Evolutionary conservation across 768 basidiomycete genomes (phyloP).

Genomic region (Mycena haematopus): DNA sequence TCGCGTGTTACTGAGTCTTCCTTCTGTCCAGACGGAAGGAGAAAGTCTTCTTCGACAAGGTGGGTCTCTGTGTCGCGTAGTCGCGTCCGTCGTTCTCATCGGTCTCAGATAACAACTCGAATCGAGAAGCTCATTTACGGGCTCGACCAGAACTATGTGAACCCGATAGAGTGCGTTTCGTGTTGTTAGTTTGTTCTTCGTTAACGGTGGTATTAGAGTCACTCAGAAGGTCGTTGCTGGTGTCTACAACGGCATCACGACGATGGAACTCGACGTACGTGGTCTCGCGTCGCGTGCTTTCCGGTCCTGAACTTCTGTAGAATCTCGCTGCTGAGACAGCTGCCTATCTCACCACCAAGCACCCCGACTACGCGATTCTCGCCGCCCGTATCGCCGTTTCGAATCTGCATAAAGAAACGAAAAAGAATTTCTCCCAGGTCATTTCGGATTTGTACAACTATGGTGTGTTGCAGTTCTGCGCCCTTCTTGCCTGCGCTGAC

Average conservation of each 20-base stretch:
- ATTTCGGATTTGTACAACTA: constrained; percentile 91
- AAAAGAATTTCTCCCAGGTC: constrained; percentile 94
- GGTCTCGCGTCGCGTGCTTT: not conserved
- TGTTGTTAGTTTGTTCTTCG: not conserved
- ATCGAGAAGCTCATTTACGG: constrained; percentile 95
- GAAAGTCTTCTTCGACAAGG: constrained; percentile 94
- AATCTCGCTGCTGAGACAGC: constrained; percentile 98
- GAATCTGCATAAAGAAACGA: constrained; percentile 98
- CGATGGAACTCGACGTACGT: constrained; percentile 94
- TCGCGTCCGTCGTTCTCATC: constrained; percentile 27
- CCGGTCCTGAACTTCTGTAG: constrained; percentile 71
- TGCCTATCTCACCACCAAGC: constrained; percentile 95
- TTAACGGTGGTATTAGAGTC: constrained; percentile 55
- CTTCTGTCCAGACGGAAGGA: constrained; percentile 73
- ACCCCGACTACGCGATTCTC: constrained; percentile 97
- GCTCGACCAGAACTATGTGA: constrained; percentile 89
- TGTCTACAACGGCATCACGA: constrained; percentile 95
- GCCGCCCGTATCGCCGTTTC: constrained; percentile 99
- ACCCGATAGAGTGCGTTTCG: constrained; percentile 83
- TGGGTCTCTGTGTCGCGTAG: constrained; percentile 39
- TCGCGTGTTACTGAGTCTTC: constrained; percentile 38
- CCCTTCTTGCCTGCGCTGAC: not conserved
- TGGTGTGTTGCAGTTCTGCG: constrained; percentile 47
- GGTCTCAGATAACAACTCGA: constrained; percentile 79
- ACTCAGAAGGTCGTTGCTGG: constrained; percentile 93